Percentiles rank a stretch among this genome's conserved stretches.
Conservation (phyloP, 2,329 filamentous ascomycete genomes). For the Botrytis galanthina region DNA sequence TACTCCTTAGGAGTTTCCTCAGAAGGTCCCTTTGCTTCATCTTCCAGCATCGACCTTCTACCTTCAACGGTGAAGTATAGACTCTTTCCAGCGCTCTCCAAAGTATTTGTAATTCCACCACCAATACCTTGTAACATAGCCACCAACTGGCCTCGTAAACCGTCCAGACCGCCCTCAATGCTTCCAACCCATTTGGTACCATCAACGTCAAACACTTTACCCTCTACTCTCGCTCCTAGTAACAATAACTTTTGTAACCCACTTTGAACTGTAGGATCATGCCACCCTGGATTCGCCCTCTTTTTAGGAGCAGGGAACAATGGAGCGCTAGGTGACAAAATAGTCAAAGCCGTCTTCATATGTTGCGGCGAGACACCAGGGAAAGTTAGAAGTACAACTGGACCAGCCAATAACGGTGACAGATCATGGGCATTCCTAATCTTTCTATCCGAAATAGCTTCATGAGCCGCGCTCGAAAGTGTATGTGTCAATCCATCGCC, state of each 20-base stretch:
- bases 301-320: constrained; percentile 76
- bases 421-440: constrained; percentile 57
- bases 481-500: constrained; percentile 51
- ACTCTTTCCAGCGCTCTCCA: constrained; percentile 78
- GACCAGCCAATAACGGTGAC: constrained; percentile 75
- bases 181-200: constrained; percentile 65
- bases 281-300: constrained; percentile 73
- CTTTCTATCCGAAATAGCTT: constrained; percentile 40
- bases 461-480: constrained; percentile 47
- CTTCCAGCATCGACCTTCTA: constrained; percentile 75
- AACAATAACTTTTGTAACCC: constrained; percentile 85
- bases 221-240: constrained; percentile 83
- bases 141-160: constrained; percentile 78
- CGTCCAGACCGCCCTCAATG: constrained; percentile 78
- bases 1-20: constrained; percentile 21
- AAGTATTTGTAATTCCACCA: constrained; percentile 69
- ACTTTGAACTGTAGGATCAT: constrained; percentile 74
- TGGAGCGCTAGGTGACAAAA: constrained; percentile 70
- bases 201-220: constrained; percentile 47
- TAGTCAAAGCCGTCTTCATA: constrained; percentile 73
- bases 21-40: constrained; percentile 49
- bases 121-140: constrained; percentile 77
- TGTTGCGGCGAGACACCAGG: constrained; percentile 81
- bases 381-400: constrained; percentile 75
- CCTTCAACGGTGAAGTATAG: constrained; percentile 88